Conservation (phyloP, 306 rosid species). For the Medicago lupulina region DNA sequence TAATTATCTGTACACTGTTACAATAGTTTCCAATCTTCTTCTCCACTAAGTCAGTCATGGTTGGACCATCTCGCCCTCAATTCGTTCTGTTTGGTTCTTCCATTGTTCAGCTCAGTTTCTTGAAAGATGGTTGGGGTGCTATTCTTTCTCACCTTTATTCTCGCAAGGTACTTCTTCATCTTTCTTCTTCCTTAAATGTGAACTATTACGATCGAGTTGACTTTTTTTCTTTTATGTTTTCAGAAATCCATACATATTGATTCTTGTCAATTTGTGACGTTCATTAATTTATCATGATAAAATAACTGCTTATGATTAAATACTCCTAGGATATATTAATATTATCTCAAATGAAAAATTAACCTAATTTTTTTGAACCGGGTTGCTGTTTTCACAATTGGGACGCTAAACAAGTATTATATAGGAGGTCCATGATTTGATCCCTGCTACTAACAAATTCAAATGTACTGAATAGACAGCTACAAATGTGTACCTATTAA, state of each 20-base stretch:
- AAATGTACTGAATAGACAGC: not conserved
- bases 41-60: constrained; percentile 49
- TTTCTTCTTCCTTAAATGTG: not conserved
- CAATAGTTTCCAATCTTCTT: not conserved
- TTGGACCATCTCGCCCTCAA: constrained; percentile 73
- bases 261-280: not conserved
- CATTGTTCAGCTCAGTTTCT: constrained; percentile 62
- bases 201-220: not conserved
- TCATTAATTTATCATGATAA: no score
- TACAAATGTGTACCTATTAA: not conserved
- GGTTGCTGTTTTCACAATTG: no score
- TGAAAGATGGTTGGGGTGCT: constrained; percentile 74
- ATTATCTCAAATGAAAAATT: not conserved
- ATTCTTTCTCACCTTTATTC: constrained; percentile 67
- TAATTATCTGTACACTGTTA: no score
- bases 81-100: constrained; percentile 92
- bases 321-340: no score
- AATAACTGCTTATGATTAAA: no score
- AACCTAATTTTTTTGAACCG: not conserved
- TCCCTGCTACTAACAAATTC: no score
- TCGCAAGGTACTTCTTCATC: constrained; percentile 56
- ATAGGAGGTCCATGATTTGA: no score
- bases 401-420: no score
- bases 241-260: no score
- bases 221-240: not conserved